A percentile compares a stretch with the other conserved stretches of the same genome.
Evolutionary conservation across 257 asterid species (phyloP).

Genomic region (Solanum piurae): DNA sequence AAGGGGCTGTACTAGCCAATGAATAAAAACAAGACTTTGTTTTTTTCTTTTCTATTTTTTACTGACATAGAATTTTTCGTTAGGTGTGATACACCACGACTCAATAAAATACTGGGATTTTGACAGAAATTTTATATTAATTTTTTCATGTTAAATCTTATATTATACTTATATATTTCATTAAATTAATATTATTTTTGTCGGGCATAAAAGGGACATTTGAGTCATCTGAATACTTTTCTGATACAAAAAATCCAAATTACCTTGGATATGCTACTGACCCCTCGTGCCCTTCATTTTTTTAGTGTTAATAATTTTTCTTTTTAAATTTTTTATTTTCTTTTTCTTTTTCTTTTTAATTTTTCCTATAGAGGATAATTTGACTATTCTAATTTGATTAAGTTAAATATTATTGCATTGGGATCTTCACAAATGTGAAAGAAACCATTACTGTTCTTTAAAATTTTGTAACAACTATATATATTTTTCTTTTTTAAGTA

Average conservation of each 20-base stretch:
- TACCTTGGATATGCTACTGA: conserved; percentile 3
- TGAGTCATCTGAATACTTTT: conserved; percentile 33
- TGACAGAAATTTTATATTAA: neutral
- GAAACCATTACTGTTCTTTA: neutral
- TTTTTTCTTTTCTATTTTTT: neutral
- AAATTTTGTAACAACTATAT: neutral
- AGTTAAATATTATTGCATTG: neutral
- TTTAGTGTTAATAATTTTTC: neutral
- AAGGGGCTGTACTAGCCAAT: neutral
- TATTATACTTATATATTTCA: neutral
- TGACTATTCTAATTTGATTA: neutral
- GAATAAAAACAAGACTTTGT: neutral
- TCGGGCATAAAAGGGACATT: conserved; percentile 46
- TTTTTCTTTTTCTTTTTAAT: neutral
- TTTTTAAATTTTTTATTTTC: neutral
- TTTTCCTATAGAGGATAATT: neutral
- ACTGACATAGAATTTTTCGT: conserved; percentile 38
- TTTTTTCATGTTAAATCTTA: neutral
- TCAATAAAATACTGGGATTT: conserved; percentile 9
- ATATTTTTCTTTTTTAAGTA: neutral
- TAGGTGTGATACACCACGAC: conserved; percentile 31
- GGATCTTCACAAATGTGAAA: neutral
- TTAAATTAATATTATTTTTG: conserved; percentile 14
- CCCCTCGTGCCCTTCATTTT: neutral
- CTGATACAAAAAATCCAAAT: conserved; percentile 31